phyloP scores from a whole-genome alignment of 805 yeast genomes.

The Starmerella gropengiesseri region DNA sequence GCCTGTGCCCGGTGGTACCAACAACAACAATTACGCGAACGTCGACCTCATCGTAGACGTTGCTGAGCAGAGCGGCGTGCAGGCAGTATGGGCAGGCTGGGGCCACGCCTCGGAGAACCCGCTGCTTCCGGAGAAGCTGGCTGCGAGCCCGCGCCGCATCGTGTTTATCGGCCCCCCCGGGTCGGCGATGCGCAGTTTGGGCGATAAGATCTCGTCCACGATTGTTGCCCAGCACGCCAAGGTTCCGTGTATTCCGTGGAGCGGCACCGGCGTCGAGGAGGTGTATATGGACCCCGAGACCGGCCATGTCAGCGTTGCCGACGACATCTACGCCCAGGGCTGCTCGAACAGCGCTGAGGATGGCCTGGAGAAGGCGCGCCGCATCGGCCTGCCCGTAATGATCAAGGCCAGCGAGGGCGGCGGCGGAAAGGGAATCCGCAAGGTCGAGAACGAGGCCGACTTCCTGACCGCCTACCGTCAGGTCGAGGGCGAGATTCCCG shows the following conservation, averaged over 20 bases:
- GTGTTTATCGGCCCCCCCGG: conserved; percentile 99
- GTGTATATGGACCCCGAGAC: conserved; percentile 59
- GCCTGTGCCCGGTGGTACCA: conserved; percentile 98
- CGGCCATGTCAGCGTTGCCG: conserved; percentile 80
- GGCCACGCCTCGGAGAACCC: conserved; percentile 99
- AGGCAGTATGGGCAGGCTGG: conserved; percentile 99
- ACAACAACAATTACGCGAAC: conserved; percentile 95
- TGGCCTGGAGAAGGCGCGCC: conserved; percentile 72
- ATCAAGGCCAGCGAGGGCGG: conserved; percentile 99
- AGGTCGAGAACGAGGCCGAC: conserved; percentile 75
- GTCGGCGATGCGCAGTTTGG: conserved; percentile 97
- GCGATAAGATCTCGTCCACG: conserved; percentile 95
- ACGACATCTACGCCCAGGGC: conserved; percentile 73
- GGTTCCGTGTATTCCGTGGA: conserved; percentile 99
- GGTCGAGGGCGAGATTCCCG: conserved; percentile 96
- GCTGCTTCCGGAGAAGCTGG: conserved; percentile 79
- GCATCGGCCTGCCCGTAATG: conserved; percentile 97
- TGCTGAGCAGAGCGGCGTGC: conserved; percentile 92
- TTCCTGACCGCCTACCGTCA: conserved; percentile 71
- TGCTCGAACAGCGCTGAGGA: conserved; percentile 80
- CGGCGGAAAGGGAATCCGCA: conserved; percentile 99
- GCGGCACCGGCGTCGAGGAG: conserved; percentile 90
- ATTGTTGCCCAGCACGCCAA: conserved; percentile 98
- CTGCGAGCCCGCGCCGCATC: conserved; percentile 81
- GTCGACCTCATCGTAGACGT: conserved; percentile 94